phyloP scores from a whole-genome alignment of 495 filamentous ascomycete species.

The Penicillium flavigenum region DNA sequence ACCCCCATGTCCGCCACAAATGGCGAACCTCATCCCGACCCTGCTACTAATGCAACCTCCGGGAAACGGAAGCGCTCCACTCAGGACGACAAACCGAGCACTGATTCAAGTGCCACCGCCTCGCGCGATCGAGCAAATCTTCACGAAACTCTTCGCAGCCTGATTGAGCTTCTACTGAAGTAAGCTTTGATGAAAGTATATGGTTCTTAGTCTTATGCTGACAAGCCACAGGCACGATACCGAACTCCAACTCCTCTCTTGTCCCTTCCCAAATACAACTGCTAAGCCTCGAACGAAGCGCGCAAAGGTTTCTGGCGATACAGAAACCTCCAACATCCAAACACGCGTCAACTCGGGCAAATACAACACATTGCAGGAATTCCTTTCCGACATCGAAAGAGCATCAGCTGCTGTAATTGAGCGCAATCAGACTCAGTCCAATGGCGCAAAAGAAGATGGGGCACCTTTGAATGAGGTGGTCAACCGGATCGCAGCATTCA shows the following conservation, averaged over 20 bases:
- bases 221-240: conserved; percentile 40
- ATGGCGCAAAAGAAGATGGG: conserved; percentile 33
- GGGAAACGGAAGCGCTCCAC: conserved; percentile 50
- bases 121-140: conserved; percentile 40
- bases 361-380: conserved; percentile 49
- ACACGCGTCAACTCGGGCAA: conserved; percentile 39
- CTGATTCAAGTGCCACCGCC: conserved; percentile 28
- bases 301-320: conserved; percentile 45
- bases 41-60: conserved; percentile 37
- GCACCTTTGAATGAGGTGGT: conserved; percentile 40
- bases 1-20: conserved; percentile 39
- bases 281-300: conserved; percentile 51
- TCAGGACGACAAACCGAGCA: conserved; percentile 39
- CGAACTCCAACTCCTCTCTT: conserved; percentile 45
- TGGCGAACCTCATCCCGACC: conserved; percentile 40
- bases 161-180: conserved; percentile 43
- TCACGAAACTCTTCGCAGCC: conserved; percentile 42
- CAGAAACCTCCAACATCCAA: conserved; percentile 42
- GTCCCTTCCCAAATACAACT: conserved; percentile 40
- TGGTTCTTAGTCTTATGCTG: conserved; percentile 9
- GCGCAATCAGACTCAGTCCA: conserved; percentile 39
- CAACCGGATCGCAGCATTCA: conserved; percentile 47
- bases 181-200: conserved; percentile 16
- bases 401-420: conserved; percentile 48
- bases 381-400: conserved; percentile 50